Conservation (phyloP, 176 grass and related monocot genomes). For the Musa itinerans region DNA sequence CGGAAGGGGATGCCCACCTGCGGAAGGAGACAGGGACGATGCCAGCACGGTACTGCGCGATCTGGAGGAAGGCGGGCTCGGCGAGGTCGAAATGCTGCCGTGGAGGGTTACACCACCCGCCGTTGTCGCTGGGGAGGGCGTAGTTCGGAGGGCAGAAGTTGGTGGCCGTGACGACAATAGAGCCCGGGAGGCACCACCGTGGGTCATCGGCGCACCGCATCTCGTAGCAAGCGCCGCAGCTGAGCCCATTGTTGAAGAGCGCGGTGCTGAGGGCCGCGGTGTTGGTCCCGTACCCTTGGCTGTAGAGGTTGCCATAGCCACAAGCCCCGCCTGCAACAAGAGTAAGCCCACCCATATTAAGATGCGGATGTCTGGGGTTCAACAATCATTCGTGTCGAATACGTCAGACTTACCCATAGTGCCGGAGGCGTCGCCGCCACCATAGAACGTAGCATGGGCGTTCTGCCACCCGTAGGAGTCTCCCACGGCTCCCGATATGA, state of each 20-base stretch:
- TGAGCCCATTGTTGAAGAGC: constrained; percentile 84
- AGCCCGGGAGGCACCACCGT: constrained; percentile 53
- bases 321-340: constrained; percentile 54
- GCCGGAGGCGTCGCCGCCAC: constrained; percentile 82
- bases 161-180: constrained; percentile 75
- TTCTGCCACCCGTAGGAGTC: neutral
- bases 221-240: constrained; percentile 81
- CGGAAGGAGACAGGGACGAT: constrained; percentile 79
- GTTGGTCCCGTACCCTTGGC: constrained; percentile 82
- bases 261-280: constrained; percentile 88
- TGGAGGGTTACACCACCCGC: constrained; percentile 89
- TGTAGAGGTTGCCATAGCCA: constrained; percentile 91
- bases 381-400: neutral
- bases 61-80: constrained; percentile 78
- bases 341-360: too few species aligned
- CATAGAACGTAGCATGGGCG: constrained; percentile 90
- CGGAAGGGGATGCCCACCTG: constrained; percentile 21
- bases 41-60: constrained; percentile 69
- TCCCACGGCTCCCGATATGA: neutral
- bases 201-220: constrained; percentile 40
- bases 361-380: too few species aligned
- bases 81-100: constrained; percentile 79
- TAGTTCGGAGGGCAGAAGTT: constrained; percentile 93
- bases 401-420: constrained; percentile 46
- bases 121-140: constrained; percentile 53